phyloP scores from a whole-genome alignment of 2,329 filamentous ascomycete species.

The Ophiostoma perfectum region DNA sequence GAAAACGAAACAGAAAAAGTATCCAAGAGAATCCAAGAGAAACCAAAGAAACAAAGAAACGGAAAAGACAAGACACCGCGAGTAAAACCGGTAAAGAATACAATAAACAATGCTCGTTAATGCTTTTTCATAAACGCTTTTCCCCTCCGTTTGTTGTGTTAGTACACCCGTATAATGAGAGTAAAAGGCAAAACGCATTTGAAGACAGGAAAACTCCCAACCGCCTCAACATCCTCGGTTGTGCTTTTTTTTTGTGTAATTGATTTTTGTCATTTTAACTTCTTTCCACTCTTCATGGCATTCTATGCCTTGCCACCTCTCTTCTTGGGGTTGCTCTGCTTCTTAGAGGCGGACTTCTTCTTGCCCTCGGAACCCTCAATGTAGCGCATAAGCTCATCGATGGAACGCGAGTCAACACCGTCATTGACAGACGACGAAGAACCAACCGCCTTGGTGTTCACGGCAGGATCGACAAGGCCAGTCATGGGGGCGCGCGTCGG shows the following conservation, averaged over 20 bases:
- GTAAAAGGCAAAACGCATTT: not conserved
- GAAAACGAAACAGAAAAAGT: not conserved
- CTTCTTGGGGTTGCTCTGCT: constrained; percentile 50
- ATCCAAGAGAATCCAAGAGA: constrained; percentile 7
- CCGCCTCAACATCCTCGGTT: not conserved
- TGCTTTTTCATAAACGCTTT: not conserved
- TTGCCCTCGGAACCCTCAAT: constrained; percentile 71
- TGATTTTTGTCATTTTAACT: constrained; percentile 2
- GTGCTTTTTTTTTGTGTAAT: not conserved
- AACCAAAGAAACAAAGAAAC: not conserved
- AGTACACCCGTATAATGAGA: constrained; percentile 15
- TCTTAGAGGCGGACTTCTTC: constrained; percentile 34
- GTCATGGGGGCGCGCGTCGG: constrained; percentile 58
- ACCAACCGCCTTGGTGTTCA: constrained; percentile 28
- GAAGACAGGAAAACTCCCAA: constrained; percentile 10
- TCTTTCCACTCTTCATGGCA: not conserved
- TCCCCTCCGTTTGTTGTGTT: constrained; percentile 14
- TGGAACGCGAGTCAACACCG: constrained; percentile 69
- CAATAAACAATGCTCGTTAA: not conserved
- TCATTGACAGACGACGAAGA: constrained; percentile 30
- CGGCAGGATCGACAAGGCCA: constrained; percentile 35
- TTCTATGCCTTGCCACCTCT: constrained; percentile 8
- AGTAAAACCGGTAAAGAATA: not conserved
- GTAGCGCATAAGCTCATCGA: constrained; percentile 89
- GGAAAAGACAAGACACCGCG: too few species aligned